Base-by-base conservation (phyloP, 768 basidiomycete species). In the Vararia minispora region DNA sequence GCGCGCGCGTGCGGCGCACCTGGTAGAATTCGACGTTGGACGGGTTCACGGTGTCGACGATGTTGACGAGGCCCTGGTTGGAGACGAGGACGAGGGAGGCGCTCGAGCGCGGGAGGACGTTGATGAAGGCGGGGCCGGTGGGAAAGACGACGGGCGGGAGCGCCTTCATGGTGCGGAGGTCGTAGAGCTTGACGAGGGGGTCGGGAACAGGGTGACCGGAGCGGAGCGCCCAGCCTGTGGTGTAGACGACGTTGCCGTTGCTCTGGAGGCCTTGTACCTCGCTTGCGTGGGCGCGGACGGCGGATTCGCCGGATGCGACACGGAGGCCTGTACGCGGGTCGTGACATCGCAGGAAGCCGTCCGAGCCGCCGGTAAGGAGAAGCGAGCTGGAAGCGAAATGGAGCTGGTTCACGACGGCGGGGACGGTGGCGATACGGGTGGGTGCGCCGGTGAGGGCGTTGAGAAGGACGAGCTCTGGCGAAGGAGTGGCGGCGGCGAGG, bases 171-270 rank as follows among this genome's bases (percentile, higher is more conserved):
- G 71, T 86, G 22, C 94, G 80, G 22, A 88, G 51, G 57, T 99
- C 94, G 50, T 83, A 95, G 10, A 97, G 69, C 60, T 94, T 95
- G 46, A 99, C 88, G 24, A 91, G 66, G 3, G 90, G 87, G 55
- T 97, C 94, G 0, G 87, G 84, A 39, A 82, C 72, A 4, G 92
- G 89, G 33, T 83, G 79, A 33, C 45, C 55, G 53, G 43, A 89
- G 91, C 88, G 79, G 59, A 87, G 68, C 3, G 82, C 81, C 60
- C 81, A 81, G 10, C 92, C 92, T 48, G 90, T 86, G 6, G 86
- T 88, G 51, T 84, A 87, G 27, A 85, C 70, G 46, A 79, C 74
- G 58, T 88, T 84, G 2, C 86, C 88, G 28, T 73, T 70, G 0
- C 71, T 71, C 48, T 89, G 82, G 17, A 95, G 66, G 18, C 85